Conservation (phyloP, 805 yeast genomes). For the Metschnikowia lunata region DNA sequence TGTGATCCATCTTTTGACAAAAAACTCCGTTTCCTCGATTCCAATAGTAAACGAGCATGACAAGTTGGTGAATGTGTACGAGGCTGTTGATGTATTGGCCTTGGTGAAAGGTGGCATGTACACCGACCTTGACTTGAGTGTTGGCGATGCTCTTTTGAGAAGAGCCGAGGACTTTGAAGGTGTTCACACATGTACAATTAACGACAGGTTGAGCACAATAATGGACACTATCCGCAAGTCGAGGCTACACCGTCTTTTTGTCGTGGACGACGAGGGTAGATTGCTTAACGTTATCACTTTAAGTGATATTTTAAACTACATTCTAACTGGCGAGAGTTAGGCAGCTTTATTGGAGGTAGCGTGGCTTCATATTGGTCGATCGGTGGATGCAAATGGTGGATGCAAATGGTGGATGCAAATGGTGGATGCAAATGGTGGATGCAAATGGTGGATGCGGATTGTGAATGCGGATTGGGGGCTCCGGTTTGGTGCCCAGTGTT, state of each 20-base stretch:
- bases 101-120: conserved; percentile 92
- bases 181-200: conserved; percentile 88
- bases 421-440: too few species aligned
- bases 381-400: too few species aligned
- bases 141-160: conserved; percentile 93
- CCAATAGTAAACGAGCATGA: conserved; percentile 83
- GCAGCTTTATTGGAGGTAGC: background rate
- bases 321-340: conserved; percentile 58
- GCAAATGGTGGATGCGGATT: too few species aligned
- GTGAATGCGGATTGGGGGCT: too few species aligned
- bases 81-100: conserved; percentile 91
- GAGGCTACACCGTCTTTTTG: conserved; percentile 85
- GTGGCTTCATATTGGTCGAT: too few species aligned
- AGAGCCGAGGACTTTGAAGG: conserved; percentile 97
- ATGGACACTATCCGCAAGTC: conserved; percentile 91
- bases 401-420: too few species aligned
- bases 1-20: conserved; percentile 77
- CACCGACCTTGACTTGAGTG: conserved; percentile 82
- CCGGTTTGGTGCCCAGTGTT: too few species aligned
- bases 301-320: conserved; percentile 84
- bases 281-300: conserved; percentile 82
- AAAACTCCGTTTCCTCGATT: conserved; percentile 80
- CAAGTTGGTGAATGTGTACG: conserved; percentile 79
- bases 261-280: conserved; percentile 79
- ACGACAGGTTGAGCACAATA: conserved; percentile 81